phyloP scores from a whole-genome alignment of 148 eudicot species.

The Rhododendron henanense region DNA sequence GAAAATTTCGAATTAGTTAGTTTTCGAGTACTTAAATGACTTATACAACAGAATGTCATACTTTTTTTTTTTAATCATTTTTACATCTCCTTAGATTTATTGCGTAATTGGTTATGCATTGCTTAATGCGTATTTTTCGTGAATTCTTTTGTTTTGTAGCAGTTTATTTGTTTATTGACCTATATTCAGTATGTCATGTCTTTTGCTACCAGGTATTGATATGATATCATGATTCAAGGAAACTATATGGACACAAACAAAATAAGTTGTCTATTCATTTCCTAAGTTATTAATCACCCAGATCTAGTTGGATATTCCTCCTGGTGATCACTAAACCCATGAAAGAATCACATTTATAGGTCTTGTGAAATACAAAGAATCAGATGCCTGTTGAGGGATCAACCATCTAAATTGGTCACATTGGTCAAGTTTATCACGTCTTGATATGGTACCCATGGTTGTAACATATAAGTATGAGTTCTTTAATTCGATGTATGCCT shows the following conservation, averaged over 20 bases:
- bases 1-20: background rate
- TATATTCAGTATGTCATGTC: too few relatives aligned
- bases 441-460: background rate
- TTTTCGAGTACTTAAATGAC: background rate
- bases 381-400: background rate
- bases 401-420: background rate
- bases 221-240: too few relatives aligned
- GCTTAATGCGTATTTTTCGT: background rate
- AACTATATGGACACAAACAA: too few relatives aligned
- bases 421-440: background rate
- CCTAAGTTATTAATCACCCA: too few relatives aligned
- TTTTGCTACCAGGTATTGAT: too few relatives aligned
- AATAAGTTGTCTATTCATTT: too few relatives aligned
- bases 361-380: background rate
- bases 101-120: background rate
- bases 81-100: background rate
- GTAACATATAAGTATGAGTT: background rate
- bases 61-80: background rate
- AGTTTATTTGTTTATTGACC: background rate
- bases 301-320: background rate
- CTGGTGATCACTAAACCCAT: background rate
- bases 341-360: background rate
- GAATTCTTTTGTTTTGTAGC: background rate
- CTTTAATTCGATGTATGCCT: background rate
- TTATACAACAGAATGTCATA: background rate